Base-by-base conservation (phyloP, 1,139 yeast genomes). In the Nakaseomyces nivariensis region DNA sequence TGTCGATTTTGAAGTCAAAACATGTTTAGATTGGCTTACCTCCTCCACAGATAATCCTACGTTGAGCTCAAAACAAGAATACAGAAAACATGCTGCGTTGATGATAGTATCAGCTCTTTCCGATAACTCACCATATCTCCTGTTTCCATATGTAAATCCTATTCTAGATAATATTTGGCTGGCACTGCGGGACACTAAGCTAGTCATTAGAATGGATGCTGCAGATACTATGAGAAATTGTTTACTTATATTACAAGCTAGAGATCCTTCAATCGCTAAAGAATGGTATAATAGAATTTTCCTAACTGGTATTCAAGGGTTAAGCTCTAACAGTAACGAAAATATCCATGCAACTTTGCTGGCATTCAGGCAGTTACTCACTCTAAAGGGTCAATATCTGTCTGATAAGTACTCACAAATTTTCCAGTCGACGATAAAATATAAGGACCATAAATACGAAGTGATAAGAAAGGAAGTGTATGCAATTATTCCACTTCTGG, bases 21-120 rank as follows among this genome's bases (percentile, higher is more conserved):
- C 89, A 50, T 89, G 96, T 45, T 74, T 90, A 49, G 97, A 92
- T 66, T 85, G 97, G 95, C 75, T 92, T 36, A 90, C 85, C 51
- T 75, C 83, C 25, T 59, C 67, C 9, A 64, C 67, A n/a, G 69
- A 66, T 51, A 62, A 57, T 45, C 59, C 63, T 5, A 59, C 64
- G 17, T 60, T 66, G 2, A 81, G 79, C 47, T 90, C 84, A 57
- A 82, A 87, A 57, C 90, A 85, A 61, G 96, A 88, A 58, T 78
- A 78, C 49, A 77, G 95, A 60, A 78, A 95, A 55, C 96, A 89
- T 66, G 96, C 97, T 0, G 96, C 97, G 0, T 83, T 92, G 22
- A 72, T 92, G 50, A 83, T 89, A 51, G 78, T 92, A 45, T 79
- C 85, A 11, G 85, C 97, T 0, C 75, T 92, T 55, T 96, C 97